Evolutionary conservation across 1,139 yeast species (phyloP), one percentile per base, ranked within the genome.

Genomic region (Pichia sp.): DNA sequence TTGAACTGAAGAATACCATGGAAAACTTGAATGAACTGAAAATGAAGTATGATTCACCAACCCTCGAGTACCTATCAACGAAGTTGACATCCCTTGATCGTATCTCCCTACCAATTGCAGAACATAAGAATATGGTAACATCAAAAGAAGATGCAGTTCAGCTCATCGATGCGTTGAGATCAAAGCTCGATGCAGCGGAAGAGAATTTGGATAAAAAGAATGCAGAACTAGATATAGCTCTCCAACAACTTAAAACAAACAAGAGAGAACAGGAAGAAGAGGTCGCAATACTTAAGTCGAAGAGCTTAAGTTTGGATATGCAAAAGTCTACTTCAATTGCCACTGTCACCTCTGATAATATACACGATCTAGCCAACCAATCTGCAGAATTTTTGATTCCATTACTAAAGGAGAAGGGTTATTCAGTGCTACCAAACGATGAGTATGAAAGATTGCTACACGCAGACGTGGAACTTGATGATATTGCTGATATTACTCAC

Each of bases 31-130:
- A n/a, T n/a, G n/a, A n/a, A n/a, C n/a, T n/a, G n/a, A n/a, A n/a
- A n/a, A n/a, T n/a, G n/a, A n/a, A n/a, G n/a, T n/a, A n/a, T n/a
- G n/a, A n/a, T n/a, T n/a, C n/a, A 12, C 66, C 70, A 27, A 39
- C 53, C 5, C 24, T 50, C 10, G 63, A 60, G 3, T 56, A 50
- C 31, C 40, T 67, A 20, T 40, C 24, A 4, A 50, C 49, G 3
- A 58, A 62, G 36, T 59, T 63, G 2, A 34, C 39, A 7, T 23
- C 43, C 1, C 41, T 40, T 13, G 51, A 50, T 6, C 33, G 48
- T 20, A 42, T 49, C 6, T 43, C 53, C 3, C 7, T 67, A 13
- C 45, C 51, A 21, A 42, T 55, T 34, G 35, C 58, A 11, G 60
- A 57, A n/a, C 55, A 58, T 16, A 32, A 35, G n/a, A n/a, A n/a